These are phyloP conservation scores for Thinopyrum obtusiflorum DNA, from an alignment of 202 grass and related monocot genomes.

Conservation along the genomic window DNA sequence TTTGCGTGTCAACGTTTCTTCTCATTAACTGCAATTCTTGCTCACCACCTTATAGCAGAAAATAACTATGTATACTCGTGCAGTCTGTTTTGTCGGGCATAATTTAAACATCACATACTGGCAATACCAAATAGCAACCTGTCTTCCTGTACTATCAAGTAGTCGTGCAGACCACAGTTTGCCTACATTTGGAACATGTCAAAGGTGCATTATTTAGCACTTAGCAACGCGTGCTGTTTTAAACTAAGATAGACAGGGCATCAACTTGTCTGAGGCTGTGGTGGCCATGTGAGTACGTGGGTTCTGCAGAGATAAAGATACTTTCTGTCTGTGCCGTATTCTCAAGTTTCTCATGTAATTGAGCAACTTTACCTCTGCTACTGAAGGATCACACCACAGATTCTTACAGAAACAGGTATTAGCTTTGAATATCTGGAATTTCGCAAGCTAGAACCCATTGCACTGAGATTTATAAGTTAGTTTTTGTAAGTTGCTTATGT, in stretches of 20 bases:
- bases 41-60: conserved; percentile 8
- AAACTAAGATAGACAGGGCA: conserved; percentile 14
- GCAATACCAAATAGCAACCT: background rate
- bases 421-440: background rate
- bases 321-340: conserved; percentile 20
- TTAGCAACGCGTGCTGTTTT: background rate
- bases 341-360: conserved; percentile 2
- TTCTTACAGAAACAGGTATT: background rate
- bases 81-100: background rate
- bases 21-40: background rate
- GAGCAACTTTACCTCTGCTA: background rate
- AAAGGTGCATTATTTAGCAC: background rate
- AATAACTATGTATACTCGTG: background rate
- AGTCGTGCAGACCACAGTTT: conserved; percentile 2
- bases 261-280: conserved; percentile 3
- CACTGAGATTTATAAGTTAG: background rate
- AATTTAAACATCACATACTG: conserved; percentile 15
- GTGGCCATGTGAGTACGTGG: conserved; percentile 24
- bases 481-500: background rate
- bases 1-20: background rate
- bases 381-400: background rate
- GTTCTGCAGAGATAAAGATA: background rate
- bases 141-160: background rate
- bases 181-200: background rate
- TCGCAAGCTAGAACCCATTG: background rate